Evolutionary conservation across 1,284 basidiomycete genomes (phyloP), one percentile per base, ranked within the genome.

Genomic region (Ceratobasidium sp.): DNA sequence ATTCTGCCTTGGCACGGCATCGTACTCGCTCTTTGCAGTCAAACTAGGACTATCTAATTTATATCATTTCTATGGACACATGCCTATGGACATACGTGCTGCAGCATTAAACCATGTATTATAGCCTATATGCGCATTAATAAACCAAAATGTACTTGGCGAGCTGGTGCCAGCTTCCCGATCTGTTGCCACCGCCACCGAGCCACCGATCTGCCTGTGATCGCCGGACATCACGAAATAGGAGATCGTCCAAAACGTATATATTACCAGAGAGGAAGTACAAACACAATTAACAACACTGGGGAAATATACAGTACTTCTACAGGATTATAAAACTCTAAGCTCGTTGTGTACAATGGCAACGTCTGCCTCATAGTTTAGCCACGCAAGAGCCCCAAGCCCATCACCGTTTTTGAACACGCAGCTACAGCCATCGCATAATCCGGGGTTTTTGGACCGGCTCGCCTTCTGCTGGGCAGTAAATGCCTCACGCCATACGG

Each of bases 41-140:
- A 35, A 49, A 64, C 23, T 23, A 23, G 23, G 5, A 42, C 61
- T 45, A 56, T 23, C 35, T 74, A 74, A 74, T 74, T 74, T 74
- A 74, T 74, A 63, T 66, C 28, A 39, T 74, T 69, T 74, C 58
- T 74, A 74, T 74, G 71, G 53, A 64, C 71, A 73, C 31, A 74
- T 64, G 20, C 45, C 8, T 64, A 74, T 71, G 68, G 68, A 58
- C 47, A 42, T 45, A 31, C 42, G 60, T 63, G 58, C 33, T 47
- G 49, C 28, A 74, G 51, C 64, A 42, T 47, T 49, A 45, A 47
- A 66, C 45, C 64, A 66, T 66, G 64, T 66, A 66, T 23, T 17
- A 51, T 66, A 45, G 64, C 33, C 35, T 66, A 37, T 66, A 66
- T 66, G 64, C 64, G 39, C n/a, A 13, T 53, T 51, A 51, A 51